Evolutionary conservation across 2,329 filamentous ascomycete genomes (phyloP), one percentile per base, ranked within the genome.

Genomic region (Cercospora sp.): DNA sequence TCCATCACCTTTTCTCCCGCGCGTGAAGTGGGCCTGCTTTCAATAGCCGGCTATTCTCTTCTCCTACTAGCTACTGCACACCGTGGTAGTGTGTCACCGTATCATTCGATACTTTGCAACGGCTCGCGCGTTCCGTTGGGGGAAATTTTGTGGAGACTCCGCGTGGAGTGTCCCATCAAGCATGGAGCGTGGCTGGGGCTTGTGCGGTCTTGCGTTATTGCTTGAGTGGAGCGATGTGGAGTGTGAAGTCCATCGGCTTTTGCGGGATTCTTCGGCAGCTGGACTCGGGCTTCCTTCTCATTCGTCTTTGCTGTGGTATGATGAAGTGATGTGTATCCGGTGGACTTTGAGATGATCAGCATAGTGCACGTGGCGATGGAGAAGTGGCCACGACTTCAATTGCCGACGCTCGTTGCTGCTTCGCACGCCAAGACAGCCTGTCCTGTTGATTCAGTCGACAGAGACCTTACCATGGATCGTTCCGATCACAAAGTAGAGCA

Each of bases 121-220:
- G 55, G 18, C 23, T 30, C 30, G 5, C 55, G 8, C 28, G 30
- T 18, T 18, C 28, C 18, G 26, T 30, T 18, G 55, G 55, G 55
- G 30, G 16, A 31, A 13, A 31, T 18, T 33, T 36, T 62, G 61
- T 63, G 61, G 61, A 63, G 61, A 55, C 61, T 63, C 61, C 61
- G 45, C 61, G n/a, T 40, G 61, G 61, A 63, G 61, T 16, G n/a
- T 16, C 31, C 20, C 13, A 3, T 23, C 10, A 36, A 59, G 55
- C 55, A 59, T 59, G 55, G 55, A 33, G 55, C 18, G 18, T 20
- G 30, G 16, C 18, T 13, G 30, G 60, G 33, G 33, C 61, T 63
- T 63, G 45, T 63, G 61, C n/a, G 26, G 31, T 36, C 53, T 45
- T 63, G 64, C 55, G 55, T 59, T 59, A 20, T 31, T 59, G 28